Evolutionary conservation across 192 early-diverging fungal species (phyloP).

Genomic region (Coemansia sp.): DNA sequence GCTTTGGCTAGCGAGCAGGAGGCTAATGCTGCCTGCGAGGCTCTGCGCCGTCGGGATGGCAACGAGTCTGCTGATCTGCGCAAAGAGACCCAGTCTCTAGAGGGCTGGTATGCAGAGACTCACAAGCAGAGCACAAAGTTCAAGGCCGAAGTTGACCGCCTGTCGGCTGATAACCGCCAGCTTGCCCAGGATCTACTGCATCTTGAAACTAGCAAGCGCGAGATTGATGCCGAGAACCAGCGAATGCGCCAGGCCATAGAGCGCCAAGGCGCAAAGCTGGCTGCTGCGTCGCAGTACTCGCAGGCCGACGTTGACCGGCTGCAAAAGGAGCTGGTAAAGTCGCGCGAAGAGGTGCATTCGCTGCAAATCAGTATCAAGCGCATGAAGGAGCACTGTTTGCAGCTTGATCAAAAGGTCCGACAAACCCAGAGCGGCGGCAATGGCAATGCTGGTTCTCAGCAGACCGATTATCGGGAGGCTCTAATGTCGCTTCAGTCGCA

Average conservation of each 20-base stretch:
- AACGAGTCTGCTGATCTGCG: conserved; percentile 45
- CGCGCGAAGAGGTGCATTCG: conserved; percentile 43
- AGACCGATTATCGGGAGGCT: conserved; percentile 55
- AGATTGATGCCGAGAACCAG: conserved; percentile 26
- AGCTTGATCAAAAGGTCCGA: conserved; percentile 33
- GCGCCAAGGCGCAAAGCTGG: conserved; percentile 24
- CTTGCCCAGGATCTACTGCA: conserved; percentile 28
- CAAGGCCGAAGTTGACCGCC: conserved; percentile 34
- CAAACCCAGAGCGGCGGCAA: conserved; percentile 16
- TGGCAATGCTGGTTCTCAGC: conserved; percentile 2
- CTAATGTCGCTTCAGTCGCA: conserved; percentile 57
- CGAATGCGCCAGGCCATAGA: conserved; percentile 26
- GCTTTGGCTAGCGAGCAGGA: conserved; percentile 40
- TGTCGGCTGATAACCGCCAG: conserved; percentile 56
- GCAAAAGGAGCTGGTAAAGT: conserved; percentile 47
- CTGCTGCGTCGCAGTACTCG: conserved; percentile 21
- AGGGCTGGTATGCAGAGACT: conserved; percentile 50
- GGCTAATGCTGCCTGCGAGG: conserved; percentile 33
- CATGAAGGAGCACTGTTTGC: conserved; percentile 48
- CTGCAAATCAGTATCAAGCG: conserved; percentile 43
- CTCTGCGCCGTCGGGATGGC: conserved; percentile 35
- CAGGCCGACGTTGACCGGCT: conserved; percentile 41
- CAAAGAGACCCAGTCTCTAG: conserved; percentile 38
- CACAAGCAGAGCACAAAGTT: conserved; percentile 39
- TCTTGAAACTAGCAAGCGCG: conserved; percentile 31